A percentile compares a stretch with the other conserved stretches of the same genome.
Evolutionary conservation across 495 filamentous ascomycete genomes (phyloP).

Genomic region (Daldinia bambusicola): DNA sequence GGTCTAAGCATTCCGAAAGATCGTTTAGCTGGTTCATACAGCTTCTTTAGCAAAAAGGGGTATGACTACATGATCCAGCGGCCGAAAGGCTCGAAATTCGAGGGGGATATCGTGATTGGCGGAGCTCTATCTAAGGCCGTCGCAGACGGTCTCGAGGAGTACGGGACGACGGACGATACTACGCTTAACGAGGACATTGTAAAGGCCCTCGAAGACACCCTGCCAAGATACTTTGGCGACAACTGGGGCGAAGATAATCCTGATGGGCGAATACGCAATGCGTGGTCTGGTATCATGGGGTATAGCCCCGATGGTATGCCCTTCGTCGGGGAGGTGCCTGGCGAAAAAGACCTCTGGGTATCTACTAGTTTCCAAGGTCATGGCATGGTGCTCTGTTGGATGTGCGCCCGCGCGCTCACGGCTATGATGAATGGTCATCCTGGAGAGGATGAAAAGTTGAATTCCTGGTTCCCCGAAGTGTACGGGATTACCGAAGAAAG

Average conservation of each 20-base stretch:
- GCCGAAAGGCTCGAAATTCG: slow-evolving; percentile 55
- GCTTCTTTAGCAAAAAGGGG: slow-evolving; percentile 68
- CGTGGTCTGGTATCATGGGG: slow-evolving; percentile 74
- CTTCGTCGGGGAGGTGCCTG: slow-evolving; percentile 62
- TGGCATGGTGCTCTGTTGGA: slow-evolving; percentile 68
- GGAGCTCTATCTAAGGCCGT: slow-evolving; percentile 67
- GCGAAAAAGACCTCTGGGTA: slow-evolving; percentile 60
- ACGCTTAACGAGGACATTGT: slow-evolving; percentile 64
- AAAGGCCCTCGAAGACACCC: slow-evolving; percentile 58
- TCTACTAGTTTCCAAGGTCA: slow-evolving; percentile 66
- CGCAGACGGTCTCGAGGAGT: slow-evolving; percentile 60
- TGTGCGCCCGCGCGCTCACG: slow-evolving; percentile 64
- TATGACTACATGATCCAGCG: slow-evolving; percentile 75
- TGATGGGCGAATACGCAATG: slow-evolving; percentile 64
- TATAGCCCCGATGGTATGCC: slow-evolving; percentile 66
- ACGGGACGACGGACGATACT: slow-evolving; percentile 68
- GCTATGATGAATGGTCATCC: slow-evolving; percentile 58
- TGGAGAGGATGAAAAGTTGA: slow-evolving; percentile 43
- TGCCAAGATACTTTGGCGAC: slow-evolving; percentile 63
- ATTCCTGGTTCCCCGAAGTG: slow-evolving; percentile 63
- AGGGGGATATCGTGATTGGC: slow-evolving; percentile 75
- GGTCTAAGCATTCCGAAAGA: slow-evolving; percentile 56
- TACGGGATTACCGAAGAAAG: slow-evolving; percentile 60
- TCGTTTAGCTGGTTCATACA: slow-evolving; percentile 65
- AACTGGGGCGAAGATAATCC: slow-evolving; percentile 69